Evolutionary conservation across 1,139 yeast genomes (phyloP).

Genomic region (Pichia sp.): DNA sequence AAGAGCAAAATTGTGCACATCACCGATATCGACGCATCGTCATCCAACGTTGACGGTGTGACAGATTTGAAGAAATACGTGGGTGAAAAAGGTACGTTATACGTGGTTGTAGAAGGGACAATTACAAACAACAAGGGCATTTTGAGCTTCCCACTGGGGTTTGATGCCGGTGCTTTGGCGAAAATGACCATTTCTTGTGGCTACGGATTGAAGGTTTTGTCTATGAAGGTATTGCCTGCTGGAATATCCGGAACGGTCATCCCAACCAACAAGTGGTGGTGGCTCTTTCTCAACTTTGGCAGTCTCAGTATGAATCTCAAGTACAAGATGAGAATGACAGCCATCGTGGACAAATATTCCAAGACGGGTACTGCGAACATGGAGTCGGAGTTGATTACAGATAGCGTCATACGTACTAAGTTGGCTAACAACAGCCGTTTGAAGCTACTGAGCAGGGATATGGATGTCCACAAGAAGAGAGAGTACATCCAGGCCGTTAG

Average conservation of each 20-base stretch:
- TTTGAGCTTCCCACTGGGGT: conserved; percentile 23
- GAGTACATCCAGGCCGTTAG: conserved; percentile 29
- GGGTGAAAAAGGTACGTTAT: conserved; percentile 33
- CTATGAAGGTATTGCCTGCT: conserved; percentile 31
- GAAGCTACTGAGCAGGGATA: conserved; percentile 35
- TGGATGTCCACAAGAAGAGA: conserved; percentile 31
- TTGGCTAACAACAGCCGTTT: conserved; percentile 38
- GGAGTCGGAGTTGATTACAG: conserved; percentile 12
- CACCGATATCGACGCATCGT: conserved; percentile 10
- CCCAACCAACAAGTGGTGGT: conserved; percentile 21
- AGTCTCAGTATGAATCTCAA: conserved; percentile 28
- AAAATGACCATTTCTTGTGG: conserved; percentile 14
- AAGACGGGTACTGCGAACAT: conserved; percentile 18
- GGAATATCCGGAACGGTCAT: conserved; percentile 26
- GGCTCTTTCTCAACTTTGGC: conserved; percentile 19
- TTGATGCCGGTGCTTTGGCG: conserved; percentile 19
- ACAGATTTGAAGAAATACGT: conserved; percentile 4
- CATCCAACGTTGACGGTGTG: conserved; percentile 10
- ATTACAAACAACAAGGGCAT: conserved; percentile 50
- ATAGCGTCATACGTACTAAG: conserved; percentile 32
- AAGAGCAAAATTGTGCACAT: conserved; percentile 5
- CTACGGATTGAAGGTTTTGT: conserved; percentile 40
- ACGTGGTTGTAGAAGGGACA: conserved; percentile 62
- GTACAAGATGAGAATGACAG: conserved; percentile 26
- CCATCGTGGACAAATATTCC: conserved; percentile 3